Evolutionary conservation across 192 early-diverging fungal genomes (phyloP).

Genomic region (Allomyces macrogynus): DNA sequence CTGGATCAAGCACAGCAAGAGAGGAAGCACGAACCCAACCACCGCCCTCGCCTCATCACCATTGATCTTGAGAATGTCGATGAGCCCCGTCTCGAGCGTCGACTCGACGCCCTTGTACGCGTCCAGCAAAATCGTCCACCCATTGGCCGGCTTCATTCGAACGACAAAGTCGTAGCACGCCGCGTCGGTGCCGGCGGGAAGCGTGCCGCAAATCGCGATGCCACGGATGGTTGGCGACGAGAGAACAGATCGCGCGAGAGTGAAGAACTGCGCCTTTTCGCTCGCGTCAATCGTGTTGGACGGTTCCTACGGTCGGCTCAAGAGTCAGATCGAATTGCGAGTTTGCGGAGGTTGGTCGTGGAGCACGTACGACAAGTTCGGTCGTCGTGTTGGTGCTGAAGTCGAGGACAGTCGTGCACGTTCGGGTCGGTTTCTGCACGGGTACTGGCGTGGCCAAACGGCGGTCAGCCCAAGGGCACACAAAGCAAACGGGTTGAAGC

Average conservation of each 20-base stretch:
- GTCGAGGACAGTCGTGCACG: background rate
- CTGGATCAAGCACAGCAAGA: too few species aligned
- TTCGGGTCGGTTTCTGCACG: background rate
- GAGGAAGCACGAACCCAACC: too few species aligned
- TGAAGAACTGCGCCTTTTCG: background rate
- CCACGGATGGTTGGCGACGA: background rate
- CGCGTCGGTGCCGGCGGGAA: background rate
- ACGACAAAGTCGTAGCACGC: background rate
- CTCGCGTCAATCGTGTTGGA: background rate
- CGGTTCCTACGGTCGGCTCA: background rate
- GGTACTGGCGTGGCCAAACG: background rate
- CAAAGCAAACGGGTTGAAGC: background rate
- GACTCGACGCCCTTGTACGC: background rate
- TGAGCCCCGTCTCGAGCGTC: background rate
- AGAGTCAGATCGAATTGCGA: background rate
- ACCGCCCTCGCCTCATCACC: background rate
- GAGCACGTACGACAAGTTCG: background rate
- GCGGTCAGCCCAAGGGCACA: too few species aligned
- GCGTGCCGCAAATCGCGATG: background rate
- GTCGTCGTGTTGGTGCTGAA: background rate
- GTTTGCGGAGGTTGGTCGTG: too few species aligned
- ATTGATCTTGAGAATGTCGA: slow-evolving; percentile 1
- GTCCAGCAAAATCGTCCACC: background rate
- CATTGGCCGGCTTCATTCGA: background rate
- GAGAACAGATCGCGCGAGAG: background rate